Evolutionary conservation across 257 asterid species (phyloP).

Genomic region (Gentiana straminea): DNA sequence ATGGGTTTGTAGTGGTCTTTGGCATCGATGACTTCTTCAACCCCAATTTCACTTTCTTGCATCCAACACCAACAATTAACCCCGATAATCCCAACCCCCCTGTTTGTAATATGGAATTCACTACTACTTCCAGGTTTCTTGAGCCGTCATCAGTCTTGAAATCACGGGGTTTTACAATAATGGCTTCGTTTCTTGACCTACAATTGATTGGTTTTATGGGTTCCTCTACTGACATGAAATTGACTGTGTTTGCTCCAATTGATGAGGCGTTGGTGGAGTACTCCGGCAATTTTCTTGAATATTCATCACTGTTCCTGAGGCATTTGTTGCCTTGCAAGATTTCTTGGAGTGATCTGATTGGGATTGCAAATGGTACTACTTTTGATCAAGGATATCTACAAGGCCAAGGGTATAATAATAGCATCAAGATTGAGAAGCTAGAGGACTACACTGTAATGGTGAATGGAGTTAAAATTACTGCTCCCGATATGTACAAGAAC

Average conservation of each 20-base stretch:
- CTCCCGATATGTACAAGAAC: slow-evolving; percentile 50
- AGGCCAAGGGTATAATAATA: slow-evolving; percentile 25
- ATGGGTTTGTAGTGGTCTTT: slow-evolving; percentile 48
- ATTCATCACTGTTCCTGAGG: slow-evolving; percentile 44
- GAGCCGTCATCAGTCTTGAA: slow-evolving; percentile 44
- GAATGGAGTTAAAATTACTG: slow-evolving; percentile 47
- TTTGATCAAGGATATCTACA: slow-evolving; percentile 16
- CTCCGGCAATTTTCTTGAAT: slow-evolving; percentile 36
- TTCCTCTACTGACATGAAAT: slow-evolving; percentile 10
- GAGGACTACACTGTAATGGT: slow-evolving; percentile 32
- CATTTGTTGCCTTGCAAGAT: slow-evolving; percentile 61
- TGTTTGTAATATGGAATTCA: slow-evolving; percentile 22
- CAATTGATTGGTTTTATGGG: slow-evolving; percentile 46
- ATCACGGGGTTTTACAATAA: slow-evolving; percentile 51
- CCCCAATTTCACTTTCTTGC: slow-evolving; percentile 19
- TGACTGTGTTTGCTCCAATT: slow-evolving; percentile 63
- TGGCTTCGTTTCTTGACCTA: slow-evolving; percentile 60
- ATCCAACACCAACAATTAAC: slow-evolving; percentile 5
- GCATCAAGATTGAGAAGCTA: slow-evolving; percentile 28
- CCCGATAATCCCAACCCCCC: slow-evolving; percentile 4
- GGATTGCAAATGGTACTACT: slow-evolving; percentile 32
- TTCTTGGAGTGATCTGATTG: slow-evolving; percentile 37
- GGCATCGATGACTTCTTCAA: slow-evolving; percentile 42
- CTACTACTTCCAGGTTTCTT: slow-evolving; percentile 22
- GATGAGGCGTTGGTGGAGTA: slow-evolving; percentile 36